Evolutionary conservation across 768 basidiomycete species (phyloP), one percentile per base, ranked within the genome.

Genomic region (Termitomyces sp.): DNA sequence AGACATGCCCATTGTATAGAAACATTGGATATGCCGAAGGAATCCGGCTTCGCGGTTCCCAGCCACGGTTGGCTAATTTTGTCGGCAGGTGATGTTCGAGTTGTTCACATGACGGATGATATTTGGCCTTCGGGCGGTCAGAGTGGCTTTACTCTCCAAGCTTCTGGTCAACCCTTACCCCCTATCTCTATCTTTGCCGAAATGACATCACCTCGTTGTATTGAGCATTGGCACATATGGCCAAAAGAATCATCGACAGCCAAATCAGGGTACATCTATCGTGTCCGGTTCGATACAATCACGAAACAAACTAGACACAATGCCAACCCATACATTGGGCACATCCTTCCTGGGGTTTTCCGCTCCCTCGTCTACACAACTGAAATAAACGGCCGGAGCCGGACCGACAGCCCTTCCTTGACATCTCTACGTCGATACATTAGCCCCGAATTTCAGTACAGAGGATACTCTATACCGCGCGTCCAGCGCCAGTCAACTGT

Each of bases 321-420:
- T 21, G 19, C 41, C 10, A 2, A 9, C 32, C 67, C 68, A 5
- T 51, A 62, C 48, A 49, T 63, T 43, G 60, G 66, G 41, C 64
- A 70, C 34, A 68, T 78, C 26, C 65, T 80, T n/a, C 72, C 78
- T 1, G 80, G 80, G 2, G 67, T 71, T 2, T 70, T 68, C 54
- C 77, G 77, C 38, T 71, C 77, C 11, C 61, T 82, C 15, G 61
- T 77, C 40, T 77, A 74, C 58, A 72, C 71, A 15, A 65, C 73
- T 35, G 61, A 66, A 5, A 53, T 63, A 19, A 62, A 65, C 46
- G 71, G n/a, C n/a, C n/a, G n/a, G n/a, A n/a, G 73, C 51, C 65
- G 66, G 26, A 44, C 43, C 24, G 72, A 72, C 43, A 56, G 70
- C 2, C 71, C 70, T 0, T 61, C 67, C 5, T 60, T 77, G 35